Percentiles rank a stretch among this genome's conserved stretches.
Conservation (phyloP, 176 grass and related monocot species). For the Avena atlantica region DNA sequence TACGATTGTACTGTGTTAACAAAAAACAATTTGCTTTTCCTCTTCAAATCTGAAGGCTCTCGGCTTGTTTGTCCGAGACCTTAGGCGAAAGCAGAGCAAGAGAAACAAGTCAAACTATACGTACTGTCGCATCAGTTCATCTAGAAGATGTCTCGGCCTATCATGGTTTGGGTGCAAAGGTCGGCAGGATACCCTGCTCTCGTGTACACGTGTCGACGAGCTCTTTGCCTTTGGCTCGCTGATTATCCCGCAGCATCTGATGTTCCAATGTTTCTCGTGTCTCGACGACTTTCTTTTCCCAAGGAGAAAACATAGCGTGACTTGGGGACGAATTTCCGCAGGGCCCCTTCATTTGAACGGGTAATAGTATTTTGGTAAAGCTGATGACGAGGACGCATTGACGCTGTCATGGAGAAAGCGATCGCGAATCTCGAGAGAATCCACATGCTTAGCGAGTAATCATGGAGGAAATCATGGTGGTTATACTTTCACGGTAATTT, state of each 20-base stretch:
- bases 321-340: too few relatives aligned
- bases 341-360: conserved; percentile 14
- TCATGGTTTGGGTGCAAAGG: not conserved
- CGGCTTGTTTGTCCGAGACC: not conserved
- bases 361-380: not conserved
- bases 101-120: too few relatives aligned
- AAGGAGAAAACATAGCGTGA: too few relatives aligned
- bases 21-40: too few relatives aligned
- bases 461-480: conserved; percentile 2
- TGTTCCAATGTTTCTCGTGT: not conserved
- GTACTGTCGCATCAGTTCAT: not conserved
- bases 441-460: conserved; percentile 29
- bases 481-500: not conserved
- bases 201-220: not conserved
- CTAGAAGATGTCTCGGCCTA: not conserved
- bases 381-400: not conserved
- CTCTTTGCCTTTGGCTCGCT: not conserved
- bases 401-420: not conserved
- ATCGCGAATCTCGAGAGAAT: conserved; percentile 3
- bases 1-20: too few relatives aligned
- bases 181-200: not conserved
- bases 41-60: too few relatives aligned
- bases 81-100: conserved; percentile 11
- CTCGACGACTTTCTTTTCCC: not conserved
- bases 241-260: conserved; percentile 1